These are phyloP conservation scores for Dovyalis caffra DNA, from an alignment of 345 rosid species.

Conservation along the genomic window DNA sequence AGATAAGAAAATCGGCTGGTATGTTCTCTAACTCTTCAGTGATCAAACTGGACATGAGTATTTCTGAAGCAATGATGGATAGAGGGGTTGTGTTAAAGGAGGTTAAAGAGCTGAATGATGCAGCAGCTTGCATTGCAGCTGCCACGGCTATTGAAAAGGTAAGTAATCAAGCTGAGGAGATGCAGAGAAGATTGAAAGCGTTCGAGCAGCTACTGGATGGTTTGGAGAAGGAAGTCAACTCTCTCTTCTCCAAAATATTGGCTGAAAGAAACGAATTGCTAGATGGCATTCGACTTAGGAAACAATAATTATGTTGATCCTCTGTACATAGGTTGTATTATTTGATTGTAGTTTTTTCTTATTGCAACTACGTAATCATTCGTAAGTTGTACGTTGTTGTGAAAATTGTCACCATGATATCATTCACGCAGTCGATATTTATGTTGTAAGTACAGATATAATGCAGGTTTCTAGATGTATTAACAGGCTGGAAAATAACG, in stretches of 20 bases:
- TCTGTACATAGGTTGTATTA: constrained; percentile 10
- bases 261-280: constrained; percentile 51
- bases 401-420: not conserved
- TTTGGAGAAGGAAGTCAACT: constrained; percentile 41
- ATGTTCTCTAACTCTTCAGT: constrained; percentile 25
- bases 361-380: not conserved
- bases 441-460: too few species aligned
- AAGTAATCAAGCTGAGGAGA: constrained; percentile 34
- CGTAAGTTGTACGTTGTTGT: not conserved
- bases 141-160: constrained; percentile 21
- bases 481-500: too few species aligned
- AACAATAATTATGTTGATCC: constrained; percentile 7
- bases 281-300: constrained; percentile 27
- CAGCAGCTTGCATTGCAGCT: constrained; percentile 37
- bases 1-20: constrained; percentile 27
- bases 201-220: constrained; percentile 44
- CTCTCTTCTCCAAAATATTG: constrained; percentile 44
- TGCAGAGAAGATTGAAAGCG: constrained; percentile 36
- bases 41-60: constrained; percentile 25
- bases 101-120: constrained; percentile 47
- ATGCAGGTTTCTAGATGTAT: too few species aligned
- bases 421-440: not conserved
- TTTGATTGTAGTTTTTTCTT: not conserved
- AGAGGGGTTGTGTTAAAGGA: constrained; percentile 38
- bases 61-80: constrained; percentile 21